Base-by-base conservation (phyloP, 176 grass and related monocot species). In the Carex scoparia region DNA sequence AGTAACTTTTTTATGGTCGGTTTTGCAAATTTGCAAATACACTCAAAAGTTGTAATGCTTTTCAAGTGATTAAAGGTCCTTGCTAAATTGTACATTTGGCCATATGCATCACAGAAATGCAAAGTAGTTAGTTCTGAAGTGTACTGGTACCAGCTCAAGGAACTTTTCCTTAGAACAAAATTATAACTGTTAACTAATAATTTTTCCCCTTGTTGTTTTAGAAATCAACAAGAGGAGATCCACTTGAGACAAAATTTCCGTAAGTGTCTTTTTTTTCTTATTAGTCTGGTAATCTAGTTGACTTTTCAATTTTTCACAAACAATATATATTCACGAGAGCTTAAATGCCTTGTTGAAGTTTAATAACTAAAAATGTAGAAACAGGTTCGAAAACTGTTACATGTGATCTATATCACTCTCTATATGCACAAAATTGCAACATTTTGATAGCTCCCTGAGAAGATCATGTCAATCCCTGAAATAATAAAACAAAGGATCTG, bases 181-280 rank as follows among this genome's bases (percentile, higher is more conserved):
- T 23, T 64, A 63, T 56, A 16, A 30, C 35, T 44, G 3, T 48
- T 68, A 56, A 31, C 30, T 65, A 16, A 13, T 82, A 32, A 9
- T 83, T 69, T 83, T 69, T 83, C 44, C 60, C 4, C 69, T 79
- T 88, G 4, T 67, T 84, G 15, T 81, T 91, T 53, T 79, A 98
- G 96, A 98, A 95, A 94, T 98, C 96, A 79, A 78, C 66, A 37
- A 88, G 28, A n/a, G 96, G 85, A 83, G 87, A 98, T 89, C 96
- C 89, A 72, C 80, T 95, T 79, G 91, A 95, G 79, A 98, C 96
- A 86, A 98, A 98, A 71, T 98, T 66, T 65, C 96, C 90, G 93
- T 98, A 90, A 94, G 96, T 94, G 46, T 42, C 23, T 23, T 23
- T 83, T n/a, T 86, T 89, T 13, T 33, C 30, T 74, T n/a, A 40